A percentile compares a stretch with the other conserved stretches of the same genome.
phyloP scores from a whole-genome alignment of 441 rosid species.

The Flueggea neowawraea region DNA sequence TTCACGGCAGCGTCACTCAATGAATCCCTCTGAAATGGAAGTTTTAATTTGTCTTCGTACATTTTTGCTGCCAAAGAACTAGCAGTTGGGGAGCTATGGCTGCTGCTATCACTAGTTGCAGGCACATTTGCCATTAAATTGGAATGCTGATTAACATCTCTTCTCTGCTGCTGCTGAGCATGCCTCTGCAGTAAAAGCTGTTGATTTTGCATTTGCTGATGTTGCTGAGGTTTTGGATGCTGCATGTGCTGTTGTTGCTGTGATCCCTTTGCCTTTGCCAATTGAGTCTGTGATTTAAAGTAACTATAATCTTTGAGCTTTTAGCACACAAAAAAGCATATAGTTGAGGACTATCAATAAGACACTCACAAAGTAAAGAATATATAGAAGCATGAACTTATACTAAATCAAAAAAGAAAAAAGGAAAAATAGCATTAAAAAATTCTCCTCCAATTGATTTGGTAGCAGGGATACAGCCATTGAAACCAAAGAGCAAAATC shows the following conservation, averaged over 20 bases:
- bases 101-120: slow-evolving; percentile 54
- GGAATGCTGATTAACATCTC: slow-evolving; percentile 68
- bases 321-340: no score
- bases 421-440: no score
- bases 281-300: slow-evolving; percentile 53
- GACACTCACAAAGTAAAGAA: no score
- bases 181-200: slow-evolving; percentile 42
- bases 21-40: slow-evolving; percentile 73
- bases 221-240: slow-evolving; percentile 36
- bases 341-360: no score
- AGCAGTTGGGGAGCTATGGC: slow-evolving; percentile 68
- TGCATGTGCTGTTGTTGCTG: slow-evolving; percentile 45
- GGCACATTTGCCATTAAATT: slow-evolving; percentile 59
- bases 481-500: no score
- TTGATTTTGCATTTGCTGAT: slow-evolving; percentile 36
- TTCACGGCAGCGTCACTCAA: slow-evolving; percentile 74
- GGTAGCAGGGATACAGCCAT: no score
- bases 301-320: no score
- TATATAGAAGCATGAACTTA: no score
- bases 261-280: slow-evolving; percentile 65
- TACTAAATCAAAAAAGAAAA: no score
- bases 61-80: slow-evolving; percentile 71
- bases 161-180: slow-evolving; percentile 37
- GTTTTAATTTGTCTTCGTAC: slow-evolving; percentile 75
- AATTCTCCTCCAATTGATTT: no score